Evolutionary conservation across 2,329 filamentous ascomycete genomes (phyloP).

Genomic region (Aspergillus fumigatiaffinis): DNA sequence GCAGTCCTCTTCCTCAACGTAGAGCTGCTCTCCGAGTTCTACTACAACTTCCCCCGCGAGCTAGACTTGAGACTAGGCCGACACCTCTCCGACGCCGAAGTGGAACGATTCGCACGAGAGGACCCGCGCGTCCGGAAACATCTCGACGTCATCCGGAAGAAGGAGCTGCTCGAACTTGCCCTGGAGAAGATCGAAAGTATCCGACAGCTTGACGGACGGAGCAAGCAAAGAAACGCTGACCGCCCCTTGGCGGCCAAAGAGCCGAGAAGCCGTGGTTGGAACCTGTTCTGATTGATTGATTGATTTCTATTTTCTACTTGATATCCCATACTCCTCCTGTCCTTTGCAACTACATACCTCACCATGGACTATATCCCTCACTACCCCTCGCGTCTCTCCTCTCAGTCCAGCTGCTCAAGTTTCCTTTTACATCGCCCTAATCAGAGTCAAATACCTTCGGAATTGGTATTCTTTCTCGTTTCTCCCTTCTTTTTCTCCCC

Average conservation of each 20-base stretch:
- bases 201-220: slow-evolving; percentile 73
- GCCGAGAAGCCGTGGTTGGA: slow-evolving; percentile 40
- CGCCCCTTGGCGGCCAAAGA: slow-evolving; percentile 34
- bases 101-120: slow-evolving; percentile 88
- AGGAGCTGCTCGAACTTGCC: slow-evolving; percentile 88
- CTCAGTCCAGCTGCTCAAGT: neutral
- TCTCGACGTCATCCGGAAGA: slow-evolving; percentile 84
- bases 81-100: slow-evolving; percentile 70
- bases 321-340: neutral
- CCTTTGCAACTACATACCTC: slow-evolving; percentile 1
- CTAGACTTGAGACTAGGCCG: slow-evolving; percentile 82
- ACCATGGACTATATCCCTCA: neutral
- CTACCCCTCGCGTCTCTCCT: neutral
- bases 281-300: slow-evolving; percentile 37
- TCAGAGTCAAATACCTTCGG: neutral
- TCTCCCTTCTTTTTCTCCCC: neutral
- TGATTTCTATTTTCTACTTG: neutral
- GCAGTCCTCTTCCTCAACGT: slow-evolving; percentile 97
- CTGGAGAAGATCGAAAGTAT: slow-evolving; percentile 94
- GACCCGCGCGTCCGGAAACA: slow-evolving; percentile 87
- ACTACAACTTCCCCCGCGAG: slow-evolving; percentile 94
- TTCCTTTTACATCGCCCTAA: neutral
- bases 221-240: slow-evolving; percentile 51
- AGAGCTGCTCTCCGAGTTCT: slow-evolving; percentile 93
- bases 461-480: neutral